Conservation (phyloP, 2,329 filamentous ascomycete genomes). For the Aspergillus felis region DNA sequence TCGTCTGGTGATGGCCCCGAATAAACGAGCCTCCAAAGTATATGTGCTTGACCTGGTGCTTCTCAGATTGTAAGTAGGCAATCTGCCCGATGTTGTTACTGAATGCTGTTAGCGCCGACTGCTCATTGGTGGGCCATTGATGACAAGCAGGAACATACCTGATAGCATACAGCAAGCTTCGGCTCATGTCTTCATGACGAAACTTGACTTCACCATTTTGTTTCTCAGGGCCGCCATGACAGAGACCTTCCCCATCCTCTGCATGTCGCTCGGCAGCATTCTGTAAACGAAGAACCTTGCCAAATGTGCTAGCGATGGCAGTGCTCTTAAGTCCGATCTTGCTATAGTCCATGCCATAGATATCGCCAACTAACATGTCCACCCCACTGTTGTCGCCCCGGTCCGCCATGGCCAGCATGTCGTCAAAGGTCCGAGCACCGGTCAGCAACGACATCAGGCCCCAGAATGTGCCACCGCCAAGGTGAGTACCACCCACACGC, state of each 20-base stretch:
- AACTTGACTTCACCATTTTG: constrained; percentile 51
- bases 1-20: constrained; percentile 91
- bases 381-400: constrained; percentile 88
- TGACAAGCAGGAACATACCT: constrained; percentile 41
- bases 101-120: constrained; percentile 19
- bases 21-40: constrained; percentile 99
- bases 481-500: constrained; percentile 88
- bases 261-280: constrained; percentile 73
- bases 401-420: constrained; percentile 91
- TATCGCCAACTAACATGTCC: constrained; percentile 96
- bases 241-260: constrained; percentile 64
- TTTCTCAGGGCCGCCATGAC: constrained; percentile 48
- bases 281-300: constrained; percentile 94
- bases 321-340: constrained; percentile 96
- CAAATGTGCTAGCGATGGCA: constrained; percentile 93
- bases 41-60: constrained; percentile 84
- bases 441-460: constrained; percentile 87
- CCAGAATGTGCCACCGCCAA: constrained; percentile 97
- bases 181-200: constrained; percentile 76
- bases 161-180: constrained; percentile 89
- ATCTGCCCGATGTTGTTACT: constrained; percentile 99
- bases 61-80: constrained; percentile 93
- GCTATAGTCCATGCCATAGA: constrained; percentile 91
- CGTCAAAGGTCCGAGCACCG: constrained; percentile 91
- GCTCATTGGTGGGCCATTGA: neutral